A percentile compares a stretch with the other conserved stretches of the same genome.
phyloP scores from a whole-genome alignment of 768 basidiomycete genomes.

The Kwoniella europaea region DNA sequence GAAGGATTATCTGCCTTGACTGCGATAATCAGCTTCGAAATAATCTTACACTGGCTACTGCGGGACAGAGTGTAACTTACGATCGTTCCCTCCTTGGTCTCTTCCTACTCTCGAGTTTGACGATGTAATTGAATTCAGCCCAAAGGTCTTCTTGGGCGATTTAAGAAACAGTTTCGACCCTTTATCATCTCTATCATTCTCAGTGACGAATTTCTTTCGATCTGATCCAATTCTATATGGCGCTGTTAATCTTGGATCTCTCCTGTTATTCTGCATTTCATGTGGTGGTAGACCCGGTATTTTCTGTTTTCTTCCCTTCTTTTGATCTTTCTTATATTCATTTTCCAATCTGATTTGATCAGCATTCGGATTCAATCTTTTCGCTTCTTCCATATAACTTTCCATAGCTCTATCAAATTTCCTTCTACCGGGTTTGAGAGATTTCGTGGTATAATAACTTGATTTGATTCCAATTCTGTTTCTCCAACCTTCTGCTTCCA shows the following conservation, averaged over 20 bases:
- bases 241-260: too few relatives aligned
- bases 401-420: slow-evolving; percentile 10
- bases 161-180: not conserved
- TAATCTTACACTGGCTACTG: not conserved
- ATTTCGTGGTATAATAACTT: not conserved
- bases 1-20: slow-evolving; percentile 10
- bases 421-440: not conserved
- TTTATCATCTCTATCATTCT: not conserved
- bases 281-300: too few relatives aligned
- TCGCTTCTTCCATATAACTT: slow-evolving; percentile 13
- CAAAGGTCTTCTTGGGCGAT: slow-evolving; percentile 11
- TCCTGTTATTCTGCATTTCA: too few relatives aligned
- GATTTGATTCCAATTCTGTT: slow-evolving; percentile 10
- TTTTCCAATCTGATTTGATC: not conserved
- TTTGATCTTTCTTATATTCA: not conserved
- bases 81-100: not conserved
- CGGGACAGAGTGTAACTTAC: not conserved
- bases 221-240: not conserved
- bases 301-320: not conserved
- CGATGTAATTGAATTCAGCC: not conserved
- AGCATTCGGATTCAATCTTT: slow-evolving; percentile 1
- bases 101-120: not conserved
- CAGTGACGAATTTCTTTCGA: not conserved
- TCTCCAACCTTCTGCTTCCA: slow-evolving; percentile 6
- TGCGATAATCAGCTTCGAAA: not conserved